Conservation (phyloP, 169 alveolate species). For the Eimeria praecox region DNA sequence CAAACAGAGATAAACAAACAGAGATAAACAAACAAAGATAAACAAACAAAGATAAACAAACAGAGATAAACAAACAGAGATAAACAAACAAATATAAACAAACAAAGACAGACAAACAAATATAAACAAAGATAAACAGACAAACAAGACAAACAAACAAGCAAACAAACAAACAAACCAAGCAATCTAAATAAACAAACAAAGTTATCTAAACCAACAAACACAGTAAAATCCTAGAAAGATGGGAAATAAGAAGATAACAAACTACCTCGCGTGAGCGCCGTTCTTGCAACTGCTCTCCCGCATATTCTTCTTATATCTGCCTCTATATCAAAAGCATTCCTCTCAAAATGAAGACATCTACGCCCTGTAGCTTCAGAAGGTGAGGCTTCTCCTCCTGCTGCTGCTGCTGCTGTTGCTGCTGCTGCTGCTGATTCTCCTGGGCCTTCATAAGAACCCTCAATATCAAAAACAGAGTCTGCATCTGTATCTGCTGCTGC, state of each 20-base stretch:
- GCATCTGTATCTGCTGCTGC: background rate
- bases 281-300: background rate
- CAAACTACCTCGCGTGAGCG: background rate
- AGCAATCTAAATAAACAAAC: background rate
- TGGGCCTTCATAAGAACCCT: too few species aligned
- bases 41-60: too few species aligned
- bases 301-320: constrained; percentile 70
- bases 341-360: constrained; percentile 56
- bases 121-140: too few species aligned
- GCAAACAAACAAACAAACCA: too few species aligned
- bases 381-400: background rate
- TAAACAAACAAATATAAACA: too few species aligned
- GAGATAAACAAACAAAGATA: too few species aligned
- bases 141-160: too few species aligned
- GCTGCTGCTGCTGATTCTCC: background rate
- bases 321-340: constrained; percentile 32
- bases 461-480: too few species aligned
- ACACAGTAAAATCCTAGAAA: background rate
- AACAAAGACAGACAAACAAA: too few species aligned
- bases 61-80: too few species aligned
- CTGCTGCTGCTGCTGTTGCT: background rate
- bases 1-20: too few species aligned
- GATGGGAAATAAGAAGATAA: background rate
- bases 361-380: background rate
- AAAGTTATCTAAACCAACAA: background rate